Percentiles rank a stretch among this genome's conserved stretches.
Conservation (phyloP, 441 rosid genomes). For the Arabidopsis hybrid region DNA sequence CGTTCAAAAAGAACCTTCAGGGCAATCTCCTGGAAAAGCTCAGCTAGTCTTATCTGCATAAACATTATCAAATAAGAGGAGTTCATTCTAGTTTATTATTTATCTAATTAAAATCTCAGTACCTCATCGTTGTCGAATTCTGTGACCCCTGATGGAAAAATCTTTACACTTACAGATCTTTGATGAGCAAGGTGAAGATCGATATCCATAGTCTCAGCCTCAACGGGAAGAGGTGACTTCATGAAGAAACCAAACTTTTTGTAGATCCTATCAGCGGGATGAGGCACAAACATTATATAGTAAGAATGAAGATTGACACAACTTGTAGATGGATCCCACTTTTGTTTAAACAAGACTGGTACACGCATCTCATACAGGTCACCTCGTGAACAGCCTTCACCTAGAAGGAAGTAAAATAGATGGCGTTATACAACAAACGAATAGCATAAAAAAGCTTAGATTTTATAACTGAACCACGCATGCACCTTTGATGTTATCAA, state of each 20-base stretch:
- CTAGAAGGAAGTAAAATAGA: conserved; percentile 43
- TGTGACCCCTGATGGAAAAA: conserved; percentile 59
- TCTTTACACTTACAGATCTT: conserved; percentile 74
- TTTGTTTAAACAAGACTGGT: conserved; percentile 66
- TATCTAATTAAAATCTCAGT: conserved; percentile 30
- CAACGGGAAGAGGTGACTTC: conserved; percentile 77
- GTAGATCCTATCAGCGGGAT: conserved; percentile 85
- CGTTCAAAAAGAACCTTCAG: conserved; percentile 83
- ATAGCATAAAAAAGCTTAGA: conserved; percentile 27
- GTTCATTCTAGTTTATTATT: conserved; percentile 27
- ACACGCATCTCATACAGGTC: conserved; percentile 87
- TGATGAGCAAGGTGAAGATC: conserved; percentile 93
- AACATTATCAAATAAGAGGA: conserved; percentile 35
- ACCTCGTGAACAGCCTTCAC: conserved; percentile 65
- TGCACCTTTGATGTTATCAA: conserved; percentile 62
- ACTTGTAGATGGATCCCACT: conserved; percentile 59
- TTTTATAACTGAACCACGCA: conserved; percentile 33
- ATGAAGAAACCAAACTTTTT: conserved; percentile 84
- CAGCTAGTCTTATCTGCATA: conserved; percentile 73
- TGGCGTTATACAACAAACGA: conserved; percentile 17
- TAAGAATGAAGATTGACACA: conserved; percentile 62
- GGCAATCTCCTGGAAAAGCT: conserved; percentile 84
- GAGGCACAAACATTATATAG: conserved; percentile 69
- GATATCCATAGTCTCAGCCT: conserved; percentile 78
- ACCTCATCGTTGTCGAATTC: conserved; percentile 73